Conservation (phyloP, 2,329 filamentous ascomycete genomes). For the Elsinoe batatas region DNA sequence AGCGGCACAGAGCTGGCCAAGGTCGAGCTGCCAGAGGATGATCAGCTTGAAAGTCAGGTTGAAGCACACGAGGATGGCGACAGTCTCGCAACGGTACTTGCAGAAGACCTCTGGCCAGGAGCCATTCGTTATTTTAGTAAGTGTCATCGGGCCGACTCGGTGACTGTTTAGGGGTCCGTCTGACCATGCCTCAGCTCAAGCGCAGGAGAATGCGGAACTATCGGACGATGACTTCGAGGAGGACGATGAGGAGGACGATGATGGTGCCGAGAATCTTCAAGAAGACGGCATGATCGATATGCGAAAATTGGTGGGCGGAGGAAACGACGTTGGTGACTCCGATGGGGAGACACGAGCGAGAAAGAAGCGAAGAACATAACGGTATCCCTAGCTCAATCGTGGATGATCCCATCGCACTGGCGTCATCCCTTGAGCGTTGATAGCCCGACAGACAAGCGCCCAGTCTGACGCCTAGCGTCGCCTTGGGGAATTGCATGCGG, state of each 20-base stretch:
- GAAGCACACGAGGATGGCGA: slow-evolving; percentile 10
- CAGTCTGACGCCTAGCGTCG: no score
- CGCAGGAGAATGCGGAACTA: slow-evolving; percentile 10
- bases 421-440: no score
- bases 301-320: neutral
- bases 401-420: no score
- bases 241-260: slow-evolving; percentile 10
- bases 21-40: slow-evolving; percentile 29
- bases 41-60: slow-evolving; percentile 8
- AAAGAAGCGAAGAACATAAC: slow-evolving; percentile 10
- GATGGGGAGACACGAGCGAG: neutral
- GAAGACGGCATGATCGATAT: slow-evolving; percentile 1
- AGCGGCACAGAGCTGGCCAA: slow-evolving; percentile 31
- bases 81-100: slow-evolving; percentile 61
- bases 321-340: neutral
- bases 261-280: neutral
- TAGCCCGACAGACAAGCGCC: no score
- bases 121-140: slow-evolving; percentile 87
- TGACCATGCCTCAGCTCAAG: slow-evolving; percentile 11
- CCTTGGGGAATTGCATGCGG: no score
- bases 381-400: neutral
- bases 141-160: slow-evolving; percentile 29
- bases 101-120: slow-evolving; percentile 80
- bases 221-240: slow-evolving; percentile 11
- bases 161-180: neutral